Evolutionary conservation across 805 yeast species (phyloP), one percentile per base, ranked within the genome.

Genomic region (Nakazawaea pomicola): DNA sequence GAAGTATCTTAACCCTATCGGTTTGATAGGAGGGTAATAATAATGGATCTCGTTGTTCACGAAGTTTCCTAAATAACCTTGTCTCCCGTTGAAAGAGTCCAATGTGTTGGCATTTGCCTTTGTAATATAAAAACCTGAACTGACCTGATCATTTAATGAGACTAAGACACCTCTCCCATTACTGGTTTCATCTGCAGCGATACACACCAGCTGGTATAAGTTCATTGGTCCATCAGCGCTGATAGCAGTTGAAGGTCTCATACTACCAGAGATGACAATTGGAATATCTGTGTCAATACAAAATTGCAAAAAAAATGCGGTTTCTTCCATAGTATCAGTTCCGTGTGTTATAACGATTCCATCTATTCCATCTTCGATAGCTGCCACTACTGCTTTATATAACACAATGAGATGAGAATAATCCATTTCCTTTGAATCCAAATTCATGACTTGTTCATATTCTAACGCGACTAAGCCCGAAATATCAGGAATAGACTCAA

Each of bases 201-300:
- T 78, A 12, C 74, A 74, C 36, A 79, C 78, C 1, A 86, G 84
- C 51, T 81, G 85, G 52, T 79, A 80, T 46, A 81, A 59, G 56
- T 81, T 81, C 78, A 80, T 79, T 5, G 84, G 80, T 3, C 87
- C 87, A 54, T 81, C 89, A 1, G 84, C 78, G 2, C 83, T 76
- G 30, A 81, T 72, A 29, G 82, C 76, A 3, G 84, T 77, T 7
- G 83, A 74, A 1, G 89, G 89, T 53, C 87, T 69, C 89, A 81
- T 81, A 5, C 83, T 75, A 1, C 89, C 89, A 36, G 83, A 80
- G 55, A 81, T 62, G 4, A 80, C 86, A 40, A 81, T 72, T 4
- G 85, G 85, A 42, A 78, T 44, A 30, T 48, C 60, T 49, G 21
- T 39, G 29, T 61, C 54, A 25, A 72, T 50, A 8, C 76, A 68